A percentile compares a stretch with the other conserved stretches of the same genome.
Evolutionary conservation across 306 rosid genomes (phyloP).

Genomic region (Arachis stenosperma): DNA sequence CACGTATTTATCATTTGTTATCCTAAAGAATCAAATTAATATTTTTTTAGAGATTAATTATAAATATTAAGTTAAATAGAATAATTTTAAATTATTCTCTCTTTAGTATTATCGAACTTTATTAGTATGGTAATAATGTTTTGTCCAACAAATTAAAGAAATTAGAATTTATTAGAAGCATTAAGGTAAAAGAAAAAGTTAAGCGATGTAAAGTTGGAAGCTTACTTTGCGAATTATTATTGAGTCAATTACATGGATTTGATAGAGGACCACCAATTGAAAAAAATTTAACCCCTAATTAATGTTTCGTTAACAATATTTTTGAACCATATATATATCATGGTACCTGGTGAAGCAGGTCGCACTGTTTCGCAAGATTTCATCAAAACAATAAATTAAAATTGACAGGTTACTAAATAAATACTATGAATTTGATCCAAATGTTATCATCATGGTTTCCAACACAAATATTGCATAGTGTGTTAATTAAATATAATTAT

Average conservation of each 20-base stretch:
- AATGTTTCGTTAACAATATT: constrained; percentile 9
- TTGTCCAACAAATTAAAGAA: too few species aligned
- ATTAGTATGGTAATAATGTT: too few species aligned
- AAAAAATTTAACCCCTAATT: constrained; percentile 3
- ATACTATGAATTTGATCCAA: constrained; percentile 13
- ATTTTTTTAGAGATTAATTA: too few species aligned
- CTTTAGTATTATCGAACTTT: too few species aligned
- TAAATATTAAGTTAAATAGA: too few species aligned
- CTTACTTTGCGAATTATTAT: constrained; percentile 7
- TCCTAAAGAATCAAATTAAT: too few species aligned
- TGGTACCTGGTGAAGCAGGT: not conserved
- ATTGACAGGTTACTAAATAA: constrained; percentile 38
- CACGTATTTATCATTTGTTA: too few species aligned
- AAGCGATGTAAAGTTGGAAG: not conserved
- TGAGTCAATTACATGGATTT: constrained; percentile 33
- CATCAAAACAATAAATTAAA: constrained; percentile 30
- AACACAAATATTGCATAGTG: constrained; percentile 14
- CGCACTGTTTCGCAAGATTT: constrained; percentile 15
- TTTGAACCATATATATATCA: constrained; percentile 22
- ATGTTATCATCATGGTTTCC: not conserved
- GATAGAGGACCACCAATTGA: not conserved
- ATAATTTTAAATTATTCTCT: too few species aligned
- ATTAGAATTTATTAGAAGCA: too few species aligned
- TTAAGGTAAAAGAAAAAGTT: too few species aligned
- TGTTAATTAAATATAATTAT: not conserved